A percentile compares a stretch with the other conserved stretches of the same genome.
Evolutionary conservation across 2,329 filamentous ascomycete genomes (phyloP).

Genomic region (Ascochyta fabae): DNA sequence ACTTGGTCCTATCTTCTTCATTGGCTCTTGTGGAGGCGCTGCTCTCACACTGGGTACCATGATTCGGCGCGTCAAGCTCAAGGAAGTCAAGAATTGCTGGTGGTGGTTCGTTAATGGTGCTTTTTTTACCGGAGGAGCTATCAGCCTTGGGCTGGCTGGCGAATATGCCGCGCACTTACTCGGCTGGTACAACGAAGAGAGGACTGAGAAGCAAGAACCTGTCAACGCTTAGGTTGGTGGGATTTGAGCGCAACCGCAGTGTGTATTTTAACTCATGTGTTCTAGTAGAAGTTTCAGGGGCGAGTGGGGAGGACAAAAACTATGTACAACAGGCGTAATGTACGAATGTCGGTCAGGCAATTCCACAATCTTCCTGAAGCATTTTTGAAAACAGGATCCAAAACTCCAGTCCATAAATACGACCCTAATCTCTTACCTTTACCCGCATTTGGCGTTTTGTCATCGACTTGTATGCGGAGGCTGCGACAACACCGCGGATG

Average conservation of each 20-base stretch:
- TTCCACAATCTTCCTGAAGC: too few relatives aligned
- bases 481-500: too few relatives aligned
- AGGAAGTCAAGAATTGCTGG: slow-evolving; percentile 65
- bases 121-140: slow-evolving; percentile 66
- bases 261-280: too few relatives aligned
- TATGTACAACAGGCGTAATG: neutral
- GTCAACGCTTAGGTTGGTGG: neutral
- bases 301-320: neutral
- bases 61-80: slow-evolving; percentile 65
- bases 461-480: too few relatives aligned
- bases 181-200: slow-evolving; percentile 32
- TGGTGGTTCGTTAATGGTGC: slow-evolving; percentile 70
- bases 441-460: too few relatives aligned
- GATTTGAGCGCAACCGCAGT: too few relatives aligned
- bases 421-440: too few relatives aligned
- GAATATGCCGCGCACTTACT: slow-evolving; percentile 56
- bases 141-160: slow-evolving; percentile 61
- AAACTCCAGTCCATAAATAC: too few relatives aligned
- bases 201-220: neutral
- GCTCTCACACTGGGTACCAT: slow-evolving; percentile 62
- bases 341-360: neutral
- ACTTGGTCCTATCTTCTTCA: slow-evolving; percentile 64
- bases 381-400: too few relatives aligned
- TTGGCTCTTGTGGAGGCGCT: slow-evolving; percentile 65
- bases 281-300: neutral